These are phyloP conservation scores for Aspergillus vadensis DNA, from an alignment of 2,329 filamentous ascomycete genomes.

Conservation along the genomic window DNA sequence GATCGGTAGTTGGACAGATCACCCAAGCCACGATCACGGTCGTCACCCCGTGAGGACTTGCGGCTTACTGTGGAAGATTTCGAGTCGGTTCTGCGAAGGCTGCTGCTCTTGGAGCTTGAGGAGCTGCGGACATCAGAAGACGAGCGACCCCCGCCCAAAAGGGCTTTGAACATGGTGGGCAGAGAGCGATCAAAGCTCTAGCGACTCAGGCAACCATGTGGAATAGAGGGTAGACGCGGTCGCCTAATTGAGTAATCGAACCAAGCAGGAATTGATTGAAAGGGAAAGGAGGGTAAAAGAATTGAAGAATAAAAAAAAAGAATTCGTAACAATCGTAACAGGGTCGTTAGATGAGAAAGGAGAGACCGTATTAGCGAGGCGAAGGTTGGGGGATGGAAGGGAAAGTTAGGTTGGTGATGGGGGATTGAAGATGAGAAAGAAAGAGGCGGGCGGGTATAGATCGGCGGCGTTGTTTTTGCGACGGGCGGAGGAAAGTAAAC, in stretches of 20 bases:
- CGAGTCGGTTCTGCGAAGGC: constrained; percentile 36
- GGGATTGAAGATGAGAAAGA: not conserved
- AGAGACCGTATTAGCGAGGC: constrained; percentile 11
- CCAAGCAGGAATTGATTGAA: not conserved
- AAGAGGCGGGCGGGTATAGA: constrained; percentile 20
- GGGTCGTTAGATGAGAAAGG: not conserved
- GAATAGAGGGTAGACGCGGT: constrained; percentile 11
- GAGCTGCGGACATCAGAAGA: constrained; percentile 38
- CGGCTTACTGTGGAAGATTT: constrained; percentile 38
- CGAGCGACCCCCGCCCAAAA: constrained; percentile 40
- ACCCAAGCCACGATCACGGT: constrained; percentile 46
- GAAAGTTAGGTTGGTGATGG: not conserved
- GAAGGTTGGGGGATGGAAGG: constrained; percentile 5
- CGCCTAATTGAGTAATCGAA: not conserved
- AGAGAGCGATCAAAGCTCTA: constrained; percentile 29
- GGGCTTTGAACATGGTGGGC: constrained; percentile 43
- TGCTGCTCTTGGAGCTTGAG: constrained; percentile 34
- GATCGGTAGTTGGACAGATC: constrained; percentile 34
- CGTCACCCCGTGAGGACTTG: constrained; percentile 50
- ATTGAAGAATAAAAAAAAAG: not conserved
- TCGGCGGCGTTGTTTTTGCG: constrained; percentile 26
- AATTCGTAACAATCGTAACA: not conserved
- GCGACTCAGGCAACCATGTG: constrained; percentile 33
- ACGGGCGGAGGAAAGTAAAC: constrained; percentile 29
- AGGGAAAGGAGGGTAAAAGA: not conserved